Base-by-base conservation (phyloP, 225 moss, liverwort and hornwort species). In the Marchantia polymorpha region DNA sequence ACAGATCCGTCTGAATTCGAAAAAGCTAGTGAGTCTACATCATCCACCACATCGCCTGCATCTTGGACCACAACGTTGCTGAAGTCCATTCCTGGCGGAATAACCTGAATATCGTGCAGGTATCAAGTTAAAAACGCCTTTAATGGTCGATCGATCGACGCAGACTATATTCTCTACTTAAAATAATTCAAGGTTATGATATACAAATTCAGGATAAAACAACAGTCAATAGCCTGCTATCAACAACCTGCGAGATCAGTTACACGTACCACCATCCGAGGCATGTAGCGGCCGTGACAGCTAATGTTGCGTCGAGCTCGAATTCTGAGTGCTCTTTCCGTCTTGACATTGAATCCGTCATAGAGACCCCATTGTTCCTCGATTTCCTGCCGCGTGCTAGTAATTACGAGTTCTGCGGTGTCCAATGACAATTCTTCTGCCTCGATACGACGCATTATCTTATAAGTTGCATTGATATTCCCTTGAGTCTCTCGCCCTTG, bases 41-140 rank as follows among this genome's bases (percentile, higher is more conserved):
- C 87, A 69, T 89, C 86, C 17, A 86, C 55, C 15, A 85, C 68
- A 53, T 89, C 88, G 15, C 88, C 69, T n/a, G 89, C 86, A 22
- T 91, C 91, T 79, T 87, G 91, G 3, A 87, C 91, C 14, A 86
- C 69, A 16, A 91, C 89, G 82, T 88, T 87, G 75, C 89, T 91
- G 70, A 91, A 91, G 72, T 91, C 89, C 91, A 91, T 91, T n/a
- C 91, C 91, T 4, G 89, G 91, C 30, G 89, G 81, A 70, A 89
- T 89, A 0, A 91, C 91, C 91, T 91, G 83, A 56, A 78, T 14
- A 61, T 76, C 64, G 27, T 22, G 39, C 75, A 58, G 0, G 49
- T 22, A 51, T 27, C 11, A 23, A 17, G 8, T 60, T 59, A 46
- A 17, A 10, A 16, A 61, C 7, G 61, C 3, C 9, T 7, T 3